phyloP scores from a whole-genome alignment of 2,329 filamentous ascomycete genomes.

The Xylariaceae sp. region DNA sequence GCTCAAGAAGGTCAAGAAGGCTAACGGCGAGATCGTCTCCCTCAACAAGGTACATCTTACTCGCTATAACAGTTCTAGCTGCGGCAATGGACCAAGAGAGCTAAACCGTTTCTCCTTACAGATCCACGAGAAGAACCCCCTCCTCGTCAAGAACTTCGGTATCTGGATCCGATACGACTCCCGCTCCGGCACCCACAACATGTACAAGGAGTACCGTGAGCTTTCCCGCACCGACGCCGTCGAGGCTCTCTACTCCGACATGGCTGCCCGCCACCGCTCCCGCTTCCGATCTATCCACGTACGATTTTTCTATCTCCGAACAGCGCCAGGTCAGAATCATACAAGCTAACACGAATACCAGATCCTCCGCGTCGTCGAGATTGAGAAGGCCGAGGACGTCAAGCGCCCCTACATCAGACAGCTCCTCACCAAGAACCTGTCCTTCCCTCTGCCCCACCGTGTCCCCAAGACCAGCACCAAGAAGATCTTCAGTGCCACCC shows the following conservation, averaged over 20 bases:
- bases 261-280: slow-evolving; percentile 97
- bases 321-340: background rate
- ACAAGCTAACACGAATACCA: slow-evolving; percentile 40
- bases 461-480: slow-evolving; percentile 76
- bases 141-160: slow-evolving; percentile 99
- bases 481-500: slow-evolving; percentile 90
- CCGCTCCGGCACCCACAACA: slow-evolving; percentile 99
- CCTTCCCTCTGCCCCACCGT: slow-evolving; percentile 98
- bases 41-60: slow-evolving; percentile 79
- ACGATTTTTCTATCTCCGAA: slow-evolving; percentile 40
- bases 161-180: slow-evolving; percentile 99
- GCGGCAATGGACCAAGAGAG: background rate
- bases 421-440: slow-evolving; percentile 89
- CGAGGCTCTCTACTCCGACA: slow-evolving; percentile 97
- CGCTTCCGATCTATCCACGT: slow-evolving; percentile 99
- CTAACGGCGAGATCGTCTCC: slow-evolving; percentile 97
- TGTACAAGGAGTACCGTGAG: slow-evolving; percentile 99
- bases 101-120: slow-evolving; percentile 37
- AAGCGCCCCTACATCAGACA: slow-evolving; percentile 99
- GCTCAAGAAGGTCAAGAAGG: slow-evolving; percentile 99
- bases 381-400: slow-evolving; percentile 91
- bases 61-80: background rate
- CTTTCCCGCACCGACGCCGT: slow-evolving; percentile 94
- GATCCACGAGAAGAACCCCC: slow-evolving; percentile 98
- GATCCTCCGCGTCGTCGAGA: slow-evolving; percentile 98